Evolutionary conservation across 257 asterid species (phyloP).

Genomic region (Fraxinus pennsylvanica): DNA sequence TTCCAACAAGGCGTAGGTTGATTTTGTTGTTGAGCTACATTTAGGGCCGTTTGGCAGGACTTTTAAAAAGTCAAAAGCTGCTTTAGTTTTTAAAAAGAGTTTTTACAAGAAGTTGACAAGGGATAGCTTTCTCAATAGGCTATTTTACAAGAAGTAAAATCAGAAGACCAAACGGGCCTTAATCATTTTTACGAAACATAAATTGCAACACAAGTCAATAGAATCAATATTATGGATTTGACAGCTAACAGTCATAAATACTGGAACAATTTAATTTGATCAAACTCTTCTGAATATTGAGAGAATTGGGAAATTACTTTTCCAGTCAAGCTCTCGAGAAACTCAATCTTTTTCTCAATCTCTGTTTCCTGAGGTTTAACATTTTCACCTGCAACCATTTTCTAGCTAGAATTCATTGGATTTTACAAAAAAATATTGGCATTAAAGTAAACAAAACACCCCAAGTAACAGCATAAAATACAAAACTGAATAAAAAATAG

Average conservation of each 20-base stretch:
- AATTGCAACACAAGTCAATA: neutral
- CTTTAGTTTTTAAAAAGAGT: too few relatives aligned
- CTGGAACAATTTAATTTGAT: neutral
- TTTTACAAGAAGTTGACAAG: too few relatives aligned
- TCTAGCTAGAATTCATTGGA: constrained; percentile 22
- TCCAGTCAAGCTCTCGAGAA: constrained; percentile 86
- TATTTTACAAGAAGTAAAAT: too few relatives aligned
- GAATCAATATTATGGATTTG: too few relatives aligned
- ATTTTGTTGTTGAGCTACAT: too few relatives aligned
- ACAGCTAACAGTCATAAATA: too few relatives aligned
- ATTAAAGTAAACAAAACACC: neutral
- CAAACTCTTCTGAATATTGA: neutral
- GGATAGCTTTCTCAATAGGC: too few relatives aligned
- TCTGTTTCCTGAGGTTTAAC: constrained; percentile 58
- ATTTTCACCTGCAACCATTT: constrained; percentile 67
- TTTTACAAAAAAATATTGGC: constrained; percentile 3
- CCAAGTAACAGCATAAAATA: constrained; percentile 13
- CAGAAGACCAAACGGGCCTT: too few relatives aligned
- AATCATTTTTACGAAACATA: neutral
- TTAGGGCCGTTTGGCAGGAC: too few relatives aligned
- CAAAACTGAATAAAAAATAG: neutral
- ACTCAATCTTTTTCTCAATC: constrained; percentile 87
- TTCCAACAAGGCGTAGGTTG: too few relatives aligned
- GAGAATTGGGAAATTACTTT: constrained; percentile 47
- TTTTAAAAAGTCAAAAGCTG: too few relatives aligned